Evolutionary conservation across 495 filamentous ascomycete species (phyloP), one percentile per base, ranked within the genome.

Genomic region (Aspergillus olivimuriae): DNA sequence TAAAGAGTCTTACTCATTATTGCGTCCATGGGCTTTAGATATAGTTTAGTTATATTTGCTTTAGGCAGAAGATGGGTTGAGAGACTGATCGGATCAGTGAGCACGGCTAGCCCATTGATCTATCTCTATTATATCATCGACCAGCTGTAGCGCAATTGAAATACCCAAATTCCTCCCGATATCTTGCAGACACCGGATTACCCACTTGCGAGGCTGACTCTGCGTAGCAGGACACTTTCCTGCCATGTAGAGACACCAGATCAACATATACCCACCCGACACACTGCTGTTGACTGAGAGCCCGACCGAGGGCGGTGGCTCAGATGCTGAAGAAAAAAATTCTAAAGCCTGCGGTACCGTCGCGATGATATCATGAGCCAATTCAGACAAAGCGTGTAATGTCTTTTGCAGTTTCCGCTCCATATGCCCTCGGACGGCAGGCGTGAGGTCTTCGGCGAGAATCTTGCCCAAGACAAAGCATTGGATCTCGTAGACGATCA

Each of bases 341-440:
- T 44, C 60, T 9, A 61, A 23, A 18, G 28, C 55, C 38, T 73
- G 70, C 4, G 76, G 73, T 1, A 77, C 59, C 37, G 61, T 75
- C 28, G 65, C 68, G 20, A 68, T 46, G 17, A 77, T 66, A 42
- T 70, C 70, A 9, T 65, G 51, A 22, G 63, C 51, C 20, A 72
- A 50, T 15, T 42, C 47, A 15, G 56, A 51, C 40, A 74, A 52
- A 15, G 57, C 59, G 1, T 56, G 28, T 7, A 58, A 47, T 2
- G 65, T 57, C 12, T 58, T 40, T 20, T 53, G 47, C 1, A 61
- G 47, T 34, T 53, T 55, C 21, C 53, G 47, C 19, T 56, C 45
- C 8, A 63, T 48, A 38, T 18, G 38, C 26, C 2, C 48, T 43
- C 26, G 49, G 22, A 10, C 47, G 39, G 16, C 26, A 23, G 0